A percentile compares a stretch with the other conserved stretches of the same genome.
These are phyloP conservation scores for Geosmithia putterillii DNA, from an alignment of 2,329 filamentous ascomycete species.

Conservation along the genomic window DNA sequence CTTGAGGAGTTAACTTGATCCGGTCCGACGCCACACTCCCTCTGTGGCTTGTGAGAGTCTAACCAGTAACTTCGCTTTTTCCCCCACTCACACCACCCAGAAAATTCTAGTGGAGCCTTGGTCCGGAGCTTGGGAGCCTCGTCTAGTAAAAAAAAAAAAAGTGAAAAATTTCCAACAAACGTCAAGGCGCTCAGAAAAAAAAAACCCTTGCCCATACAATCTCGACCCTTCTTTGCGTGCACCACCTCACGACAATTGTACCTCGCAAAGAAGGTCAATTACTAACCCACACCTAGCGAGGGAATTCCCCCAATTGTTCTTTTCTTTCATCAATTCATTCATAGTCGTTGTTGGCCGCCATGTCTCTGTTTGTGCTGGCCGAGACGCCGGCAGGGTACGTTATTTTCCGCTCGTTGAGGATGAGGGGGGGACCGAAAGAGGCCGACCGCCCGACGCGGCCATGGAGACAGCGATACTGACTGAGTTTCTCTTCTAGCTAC, in stretches of 20 bases:
- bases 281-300: slow-evolving; percentile 11
- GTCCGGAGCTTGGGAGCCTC: neutral
- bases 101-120: neutral
- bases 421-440: neutral
- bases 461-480: slow-evolving; percentile 5
- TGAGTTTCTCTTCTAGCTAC: slow-evolving; percentile 51
- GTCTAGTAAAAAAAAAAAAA: slow-evolving; percentile 4
- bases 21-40: slow-evolving; percentile 5
- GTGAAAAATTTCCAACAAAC: slow-evolving; percentile 28
- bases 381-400: slow-evolving; percentile 75
- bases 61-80: too few relatives aligned
- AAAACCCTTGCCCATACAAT: slow-evolving; percentile 11
- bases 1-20: neutral
- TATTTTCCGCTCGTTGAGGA: slow-evolving; percentile 7
- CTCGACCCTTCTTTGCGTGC: neutral
- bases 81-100: neutral
- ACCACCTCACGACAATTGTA: slow-evolving; percentile 17
- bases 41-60: neutral
- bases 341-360: slow-evolving; percentile 29
- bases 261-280: slow-evolving; percentile 19
- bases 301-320: neutral
- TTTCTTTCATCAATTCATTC: neutral
- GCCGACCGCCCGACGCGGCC: neutral
- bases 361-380: slow-evolving; percentile 86
- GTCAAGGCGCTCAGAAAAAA: slow-evolving; percentile 12